Base-by-base conservation (phyloP, 2,329 filamentous ascomycete genomes). In the Epichloe sibirici region DNA sequence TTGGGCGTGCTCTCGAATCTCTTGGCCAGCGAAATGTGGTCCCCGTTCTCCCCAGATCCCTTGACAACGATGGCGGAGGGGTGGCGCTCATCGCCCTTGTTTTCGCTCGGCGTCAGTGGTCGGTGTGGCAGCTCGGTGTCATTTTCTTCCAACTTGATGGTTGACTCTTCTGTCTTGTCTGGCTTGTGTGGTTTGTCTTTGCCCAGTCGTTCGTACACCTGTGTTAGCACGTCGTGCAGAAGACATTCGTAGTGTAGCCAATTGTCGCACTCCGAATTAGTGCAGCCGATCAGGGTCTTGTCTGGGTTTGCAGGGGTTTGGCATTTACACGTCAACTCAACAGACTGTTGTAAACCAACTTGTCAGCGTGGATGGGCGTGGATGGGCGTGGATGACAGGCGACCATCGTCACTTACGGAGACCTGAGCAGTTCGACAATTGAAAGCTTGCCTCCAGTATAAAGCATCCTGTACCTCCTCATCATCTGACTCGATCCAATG, bases 401-500 rank as follows among this genome's bases (percentile, higher is more conserved):
- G 28, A 2, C 8, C 42, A 17, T 40, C n/a, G 31, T 47, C 43
- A 63, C 78, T 59, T 71, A 83, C 81, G 49, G 80, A 82, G 25
- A 83, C 71, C 57, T 81, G 76, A 53, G 74, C 68, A 37, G 72
- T 79, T 44, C 74, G 69, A 51, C 77, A 74, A 58, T 85, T 78
- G 34, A 81, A 76, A 0, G 78, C 80, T 61, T 85, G 82, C 21
- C 82, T 71, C 80, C 81, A 85, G 61, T 83, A 85, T 4, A 83
- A 66, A 13, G 74, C 76, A 53, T 74, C 70, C 53, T 80, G 75
- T 0, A 79, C 72, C 58, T 83, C 78, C 15, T 82, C 78, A 53
- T 88, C 83, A 55, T 85, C 79, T 28, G 78, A 71, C 59, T 90
- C 86, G 42, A 81, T 76, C 82, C 85, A 88, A 58, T 85, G 77